phyloP scores from a whole-genome alignment of 139 green algal species.

The Coelastrella sp. region DNA sequence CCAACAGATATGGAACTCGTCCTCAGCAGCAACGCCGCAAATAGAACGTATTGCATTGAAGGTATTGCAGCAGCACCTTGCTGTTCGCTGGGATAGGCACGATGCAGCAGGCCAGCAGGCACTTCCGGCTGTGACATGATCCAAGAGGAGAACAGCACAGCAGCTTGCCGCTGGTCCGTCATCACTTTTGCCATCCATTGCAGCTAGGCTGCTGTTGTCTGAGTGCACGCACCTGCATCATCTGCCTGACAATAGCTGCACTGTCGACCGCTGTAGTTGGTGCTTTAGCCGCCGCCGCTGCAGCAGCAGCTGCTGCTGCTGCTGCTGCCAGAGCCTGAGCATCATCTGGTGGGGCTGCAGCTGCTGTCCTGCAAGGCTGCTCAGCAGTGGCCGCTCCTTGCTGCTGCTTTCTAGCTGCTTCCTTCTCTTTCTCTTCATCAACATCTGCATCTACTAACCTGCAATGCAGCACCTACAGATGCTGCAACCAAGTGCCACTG shows the following conservation, averaged over 20 bases:
- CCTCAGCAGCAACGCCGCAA: no score
- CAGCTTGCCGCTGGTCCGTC: no score
- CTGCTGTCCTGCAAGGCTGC: neutral
- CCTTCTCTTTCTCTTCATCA: neutral
- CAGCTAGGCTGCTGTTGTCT: neutral
- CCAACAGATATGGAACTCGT: no score
- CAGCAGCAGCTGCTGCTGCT: slow-evolving; percentile 6
- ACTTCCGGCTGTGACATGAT: no score
- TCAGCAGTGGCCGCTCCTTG: neutral
- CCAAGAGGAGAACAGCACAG: no score
- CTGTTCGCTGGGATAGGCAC: no score
- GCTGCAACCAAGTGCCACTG: neutral
- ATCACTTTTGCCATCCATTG: no score
- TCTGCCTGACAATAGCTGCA: slow-evolving; percentile 26
- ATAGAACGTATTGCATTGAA: no score
- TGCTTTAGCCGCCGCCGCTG: neutral
- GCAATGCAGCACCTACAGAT: neutral
- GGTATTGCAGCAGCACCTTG: no score
- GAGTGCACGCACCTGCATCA: slow-evolving; percentile 28
- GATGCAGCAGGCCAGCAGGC: no score
- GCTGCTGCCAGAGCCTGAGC: slow-evolving; percentile 2
- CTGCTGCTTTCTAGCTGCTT: slow-evolving; percentile 2
- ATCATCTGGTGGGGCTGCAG: slow-evolving; percentile 28
- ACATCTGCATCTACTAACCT: neutral
- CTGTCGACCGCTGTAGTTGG: slow-evolving; percentile 22